phyloP scores from a whole-genome alignment of 1,284 basidiomycete genomes.

The Boletus calvinii region DNA sequence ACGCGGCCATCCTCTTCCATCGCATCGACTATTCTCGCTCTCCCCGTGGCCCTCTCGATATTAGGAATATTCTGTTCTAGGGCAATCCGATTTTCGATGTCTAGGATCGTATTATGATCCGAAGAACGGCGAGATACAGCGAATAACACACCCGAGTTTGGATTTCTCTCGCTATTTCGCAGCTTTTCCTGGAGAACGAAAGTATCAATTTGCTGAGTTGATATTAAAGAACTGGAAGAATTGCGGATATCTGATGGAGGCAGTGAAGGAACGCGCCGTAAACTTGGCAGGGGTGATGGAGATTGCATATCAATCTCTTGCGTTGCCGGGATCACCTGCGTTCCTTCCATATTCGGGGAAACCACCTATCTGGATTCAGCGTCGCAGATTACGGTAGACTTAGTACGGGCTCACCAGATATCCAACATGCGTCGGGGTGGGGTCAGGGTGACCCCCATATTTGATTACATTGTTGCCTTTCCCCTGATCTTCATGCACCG shows the following conservation, averaged over 20 bases:
- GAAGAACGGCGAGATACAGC: not conserved
- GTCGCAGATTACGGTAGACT: not conserved
- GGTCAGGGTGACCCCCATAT: conserved; percentile 52
- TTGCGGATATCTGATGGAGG: conserved; percentile 42
- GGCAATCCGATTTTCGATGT: conserved; percentile 46
- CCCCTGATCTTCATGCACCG: conserved; percentile 21
- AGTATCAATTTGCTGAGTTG: conserved; percentile 38
- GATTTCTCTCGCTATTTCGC: conserved; percentile 21
- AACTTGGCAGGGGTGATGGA: conserved; percentile 12
- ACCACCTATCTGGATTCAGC: conserved; percentile 19
- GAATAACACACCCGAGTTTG: conserved; percentile 46
- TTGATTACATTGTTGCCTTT: conserved; percentile 38
- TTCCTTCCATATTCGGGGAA: conserved; percentile 40
- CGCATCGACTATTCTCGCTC: not conserved
- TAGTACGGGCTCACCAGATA: conserved; percentile 47
- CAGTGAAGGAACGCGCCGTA: conserved; percentile 21
- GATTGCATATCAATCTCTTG: conserved; percentile 35
- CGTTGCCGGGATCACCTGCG: conserved; percentile 39
- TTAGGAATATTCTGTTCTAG: conserved; percentile 7
- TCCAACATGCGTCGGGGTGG: conserved; percentile 53
- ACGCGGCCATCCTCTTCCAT: conserved; percentile 22
- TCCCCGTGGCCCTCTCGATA: not conserved
- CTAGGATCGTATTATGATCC: conserved; percentile 26
- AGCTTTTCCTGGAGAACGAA: conserved; percentile 44
- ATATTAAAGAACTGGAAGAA: conserved; percentile 21